These are phyloP conservation scores for Hura crepitans DNA, from an alignment of 441 rosid genomes.

Conservation along the genomic window DNA sequence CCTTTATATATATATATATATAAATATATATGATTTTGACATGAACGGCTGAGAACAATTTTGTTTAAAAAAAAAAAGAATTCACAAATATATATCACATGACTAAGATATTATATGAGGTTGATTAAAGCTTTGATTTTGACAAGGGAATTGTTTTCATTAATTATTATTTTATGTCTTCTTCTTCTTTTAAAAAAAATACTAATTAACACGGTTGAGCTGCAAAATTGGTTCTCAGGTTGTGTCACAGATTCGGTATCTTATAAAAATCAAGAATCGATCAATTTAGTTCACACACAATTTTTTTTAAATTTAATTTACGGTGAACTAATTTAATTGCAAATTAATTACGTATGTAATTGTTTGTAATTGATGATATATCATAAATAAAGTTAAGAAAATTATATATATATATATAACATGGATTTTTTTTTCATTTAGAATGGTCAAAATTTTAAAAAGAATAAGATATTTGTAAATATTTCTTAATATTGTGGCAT, in stretches of 20 bases:
- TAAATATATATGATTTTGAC: neutral
- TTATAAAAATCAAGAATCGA: slow-evolving; percentile 1
- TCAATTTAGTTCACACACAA: slow-evolving; percentile 1
- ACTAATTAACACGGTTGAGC: neutral
- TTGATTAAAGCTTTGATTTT: slow-evolving; percentile 6
- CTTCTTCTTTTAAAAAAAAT: neutral
- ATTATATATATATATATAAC: no score
- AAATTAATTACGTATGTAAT: no score
- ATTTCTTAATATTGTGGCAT: slow-evolving; percentile 7
- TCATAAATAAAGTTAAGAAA: no score
- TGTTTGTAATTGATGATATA: no score
- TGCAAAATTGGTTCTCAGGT: neutral
- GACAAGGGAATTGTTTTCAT: neutral
- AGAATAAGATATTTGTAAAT: neutral
- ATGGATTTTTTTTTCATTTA: neutral
- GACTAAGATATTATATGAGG: neutral
- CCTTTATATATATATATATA: neutral
- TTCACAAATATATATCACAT: neutral
- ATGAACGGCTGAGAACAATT: neutral
- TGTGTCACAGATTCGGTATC: slow-evolving; percentile 3
- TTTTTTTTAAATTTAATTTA: no score
- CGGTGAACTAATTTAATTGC: no score
- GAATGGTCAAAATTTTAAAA: neutral
- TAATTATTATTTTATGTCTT: neutral
- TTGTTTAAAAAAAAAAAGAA: neutral